Percentiles rank a stretch among this genome's conserved stretches.
Conservation (phyloP, 352 stramenopile species). For the Pythium utonaiense region DNA sequence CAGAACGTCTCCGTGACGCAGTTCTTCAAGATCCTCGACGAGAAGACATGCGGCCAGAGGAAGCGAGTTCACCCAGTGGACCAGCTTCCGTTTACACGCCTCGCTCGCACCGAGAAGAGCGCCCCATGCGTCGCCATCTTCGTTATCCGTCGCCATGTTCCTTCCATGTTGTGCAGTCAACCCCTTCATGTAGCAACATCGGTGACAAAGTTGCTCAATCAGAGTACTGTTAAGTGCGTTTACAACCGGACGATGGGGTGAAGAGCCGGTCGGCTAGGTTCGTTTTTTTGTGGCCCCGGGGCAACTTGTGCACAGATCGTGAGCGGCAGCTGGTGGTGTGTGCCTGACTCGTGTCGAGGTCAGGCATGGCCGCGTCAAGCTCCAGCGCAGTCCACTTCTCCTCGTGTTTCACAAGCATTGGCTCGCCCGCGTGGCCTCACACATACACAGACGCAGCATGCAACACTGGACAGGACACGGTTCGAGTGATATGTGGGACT, state of each 20-base stretch:
- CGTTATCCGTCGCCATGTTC: background rate
- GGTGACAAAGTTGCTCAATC: background rate
- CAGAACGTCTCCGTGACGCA: slow-evolving; percentile 62
- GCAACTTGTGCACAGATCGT: background rate
- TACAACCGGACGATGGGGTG: background rate
- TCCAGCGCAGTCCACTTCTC: background rate
- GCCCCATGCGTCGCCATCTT: background rate
- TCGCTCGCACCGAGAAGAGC: background rate
- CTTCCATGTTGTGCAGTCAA: background rate
- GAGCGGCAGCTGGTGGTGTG: background rate
- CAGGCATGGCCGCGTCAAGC: background rate
- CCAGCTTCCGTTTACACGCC: slow-evolving; percentile 30
- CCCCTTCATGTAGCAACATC: background rate
- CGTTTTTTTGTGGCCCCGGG: background rate
- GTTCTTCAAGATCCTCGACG: slow-evolving; percentile 45
- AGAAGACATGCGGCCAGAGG: slow-evolving; percentile 55
- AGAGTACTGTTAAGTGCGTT: background rate
- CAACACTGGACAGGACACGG: no score
- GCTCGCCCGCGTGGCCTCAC: no score
- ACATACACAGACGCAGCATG: no score
- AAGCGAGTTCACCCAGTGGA: slow-evolving; percentile 78
- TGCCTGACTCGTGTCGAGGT: background rate
- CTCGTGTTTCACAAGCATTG: background rate
- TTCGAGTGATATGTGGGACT: no score
- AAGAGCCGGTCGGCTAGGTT: background rate